These are phyloP conservation scores for Penstemon barbatus DNA, from an alignment of 257 asterid species.

Conservation along the genomic window DNA sequence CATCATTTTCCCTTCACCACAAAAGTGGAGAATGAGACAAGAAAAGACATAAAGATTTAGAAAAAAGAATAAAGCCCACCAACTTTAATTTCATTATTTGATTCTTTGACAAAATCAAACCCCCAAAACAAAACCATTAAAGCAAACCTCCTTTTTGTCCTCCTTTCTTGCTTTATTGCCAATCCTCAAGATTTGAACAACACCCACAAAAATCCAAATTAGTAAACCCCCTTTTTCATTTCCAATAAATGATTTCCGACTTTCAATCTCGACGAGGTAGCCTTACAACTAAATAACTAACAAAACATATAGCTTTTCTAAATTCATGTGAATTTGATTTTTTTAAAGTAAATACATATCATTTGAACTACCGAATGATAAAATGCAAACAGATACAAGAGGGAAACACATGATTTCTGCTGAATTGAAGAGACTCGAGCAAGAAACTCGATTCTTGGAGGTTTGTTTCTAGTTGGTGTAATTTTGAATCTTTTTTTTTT, in stretches of 20 bases:
- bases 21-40: conserved; percentile 26
- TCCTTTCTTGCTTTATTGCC: conserved; percentile 24
- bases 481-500: conserved; percentile 1
- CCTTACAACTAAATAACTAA: neutral
- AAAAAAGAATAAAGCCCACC: conserved; percentile 22
- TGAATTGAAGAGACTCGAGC: conserved; percentile 93
- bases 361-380: neutral
- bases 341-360: neutral
- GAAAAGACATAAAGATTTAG: conserved; percentile 8
- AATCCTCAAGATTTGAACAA: conserved; percentile 19
- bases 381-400: conserved; percentile 79
- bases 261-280: conserved; percentile 17
- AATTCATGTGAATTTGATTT: too few species aligned
- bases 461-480: conserved; percentile 33
- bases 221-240: conserved; percentile 14
- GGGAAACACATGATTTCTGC: conserved; percentile 91
- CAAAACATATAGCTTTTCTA: neutral
- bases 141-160: conserved; percentile 1
- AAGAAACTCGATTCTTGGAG: conserved; percentile 92
- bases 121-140: conserved; percentile 13
- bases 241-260: neutral
- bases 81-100: conserved; percentile 23
- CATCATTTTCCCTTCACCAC: too few species aligned
- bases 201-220: conserved; percentile 38
- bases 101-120: conserved; percentile 31